A percentile compares a stretch with the other conserved stretches of the same genome.
phyloP scores from a whole-genome alignment of 1,284 basidiomycete species.

The Exsudoporus floridanus region DNA sequence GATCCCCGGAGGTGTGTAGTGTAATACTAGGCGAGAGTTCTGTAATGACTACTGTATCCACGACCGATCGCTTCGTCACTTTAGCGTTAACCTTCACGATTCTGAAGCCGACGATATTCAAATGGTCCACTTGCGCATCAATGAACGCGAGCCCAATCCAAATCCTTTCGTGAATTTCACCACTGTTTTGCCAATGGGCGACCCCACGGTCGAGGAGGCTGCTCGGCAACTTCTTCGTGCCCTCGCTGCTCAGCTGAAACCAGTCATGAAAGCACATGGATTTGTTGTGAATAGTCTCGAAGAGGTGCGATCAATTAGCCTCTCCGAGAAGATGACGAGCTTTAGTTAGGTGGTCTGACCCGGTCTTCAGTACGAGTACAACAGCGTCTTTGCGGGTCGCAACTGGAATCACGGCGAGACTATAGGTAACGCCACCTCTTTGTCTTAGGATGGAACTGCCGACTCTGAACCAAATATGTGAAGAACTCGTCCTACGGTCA shows the following conservation, averaged over 20 bases:
- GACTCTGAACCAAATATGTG: neutral
- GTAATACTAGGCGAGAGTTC: neutral
- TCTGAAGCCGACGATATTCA: neutral
- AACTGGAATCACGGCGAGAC: slow-evolving; percentile 82
- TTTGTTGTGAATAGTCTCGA: slow-evolving; percentile 75
- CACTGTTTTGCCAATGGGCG: slow-evolving; percentile 48
- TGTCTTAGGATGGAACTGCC: neutral
- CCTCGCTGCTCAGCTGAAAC: slow-evolving; percentile 76
- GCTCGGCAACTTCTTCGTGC: slow-evolving; percentile 69
- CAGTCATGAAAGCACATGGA: slow-evolving; percentile 76
- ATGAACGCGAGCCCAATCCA: slow-evolving; percentile 67
- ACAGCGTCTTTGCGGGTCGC: slow-evolving; percentile 71
- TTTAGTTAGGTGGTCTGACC: slow-evolving; percentile 8
- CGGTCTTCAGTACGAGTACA: slow-evolving; percentile 62
- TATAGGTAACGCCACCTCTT: slow-evolving; percentile 47
- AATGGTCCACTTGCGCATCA: slow-evolving; percentile 74
- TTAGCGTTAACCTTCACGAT: neutral
- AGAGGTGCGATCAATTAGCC: slow-evolving; percentile 52
- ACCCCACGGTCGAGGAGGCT: slow-evolving; percentile 45
- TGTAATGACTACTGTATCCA: slow-evolving; percentile 1
- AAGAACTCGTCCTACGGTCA: slow-evolving; percentile 72
- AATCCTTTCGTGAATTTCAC: slow-evolving; percentile 79
- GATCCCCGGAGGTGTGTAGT: neutral
- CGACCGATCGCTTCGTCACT: slow-evolving; percentile 1
- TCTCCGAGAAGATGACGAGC: neutral